These are phyloP conservation scores for Phytophthora macrochlamydospora DNA, from an alignment of 352 stramenopile species.

Conservation along the genomic window DNA sequence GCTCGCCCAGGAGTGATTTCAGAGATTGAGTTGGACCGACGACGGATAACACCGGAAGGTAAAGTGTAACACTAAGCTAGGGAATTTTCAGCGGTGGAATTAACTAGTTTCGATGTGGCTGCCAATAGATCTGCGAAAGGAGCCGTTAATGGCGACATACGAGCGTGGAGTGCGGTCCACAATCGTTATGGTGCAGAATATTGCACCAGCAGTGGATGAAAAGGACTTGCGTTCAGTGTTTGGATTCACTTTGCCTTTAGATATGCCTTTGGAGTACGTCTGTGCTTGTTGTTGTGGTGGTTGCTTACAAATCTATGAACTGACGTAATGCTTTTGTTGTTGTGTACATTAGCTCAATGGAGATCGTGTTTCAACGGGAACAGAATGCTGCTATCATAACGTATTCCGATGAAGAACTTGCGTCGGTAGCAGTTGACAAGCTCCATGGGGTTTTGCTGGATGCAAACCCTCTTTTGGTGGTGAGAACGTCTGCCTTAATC, in stretches of 20 bases:
- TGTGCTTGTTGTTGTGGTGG: not conserved
- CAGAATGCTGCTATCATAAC: conserved; percentile 20
- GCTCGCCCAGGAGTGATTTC: conserved; percentile 63
- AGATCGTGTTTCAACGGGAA: conserved; percentile 14
- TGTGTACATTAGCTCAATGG: conserved; percentile 20
- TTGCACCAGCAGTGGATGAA: conserved; percentile 49
- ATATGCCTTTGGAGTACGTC: conserved; percentile 37
- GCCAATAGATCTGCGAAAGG: conserved; percentile 35
- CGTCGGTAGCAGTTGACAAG: conserved; percentile 43
- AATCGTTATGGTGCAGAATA: conserved; percentile 45
- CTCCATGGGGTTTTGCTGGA: conserved; percentile 63
- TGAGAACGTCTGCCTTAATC: conserved; percentile 24
- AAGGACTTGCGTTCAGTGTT: conserved; percentile 67
- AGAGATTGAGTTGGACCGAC: conserved; percentile 51
- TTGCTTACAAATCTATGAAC: not conserved
- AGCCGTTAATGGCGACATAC: conserved; percentile 45
- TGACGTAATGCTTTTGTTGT: not conserved
- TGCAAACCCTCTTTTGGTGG: conserved; percentile 53
- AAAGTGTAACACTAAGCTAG: not conserved
- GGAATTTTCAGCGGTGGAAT: not conserved
- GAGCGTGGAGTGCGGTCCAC: conserved; percentile 31
- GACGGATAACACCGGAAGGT: conserved; percentile 43
- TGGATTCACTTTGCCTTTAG: conserved; percentile 50
- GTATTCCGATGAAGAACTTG: conserved; percentile 36
- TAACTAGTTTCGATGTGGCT: not conserved